These are phyloP conservation scores for Singerocomus rubriflavus DNA, from an alignment of 1,284 basidiomycete species.

Conservation along the genomic window DNA sequence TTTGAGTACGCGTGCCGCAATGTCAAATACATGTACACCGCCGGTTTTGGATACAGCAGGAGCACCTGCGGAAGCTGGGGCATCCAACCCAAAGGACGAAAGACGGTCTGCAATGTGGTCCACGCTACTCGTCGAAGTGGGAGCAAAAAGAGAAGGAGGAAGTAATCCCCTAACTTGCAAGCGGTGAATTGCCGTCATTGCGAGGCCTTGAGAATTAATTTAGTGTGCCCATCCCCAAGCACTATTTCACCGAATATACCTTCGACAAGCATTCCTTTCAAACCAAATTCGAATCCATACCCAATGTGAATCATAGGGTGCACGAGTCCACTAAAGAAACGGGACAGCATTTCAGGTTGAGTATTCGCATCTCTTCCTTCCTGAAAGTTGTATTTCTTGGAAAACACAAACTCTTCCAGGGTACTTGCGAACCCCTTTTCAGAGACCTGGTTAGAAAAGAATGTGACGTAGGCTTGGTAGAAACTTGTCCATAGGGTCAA, in stretches of 20 bases:
- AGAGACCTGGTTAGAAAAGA: slow-evolving; percentile 49
- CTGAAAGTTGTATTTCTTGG: slow-evolving; percentile 46
- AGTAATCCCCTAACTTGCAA: slow-evolving; percentile 18
- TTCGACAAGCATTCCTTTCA: slow-evolving; percentile 31
- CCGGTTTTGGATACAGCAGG: slow-evolving; percentile 3
- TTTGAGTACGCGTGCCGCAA: slow-evolving; percentile 27
- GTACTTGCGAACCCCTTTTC: slow-evolving; percentile 40
- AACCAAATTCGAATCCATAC: slow-evolving; percentile 32
- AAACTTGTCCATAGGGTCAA: slow-evolving; percentile 38
- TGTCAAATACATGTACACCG: slow-evolving; percentile 27
- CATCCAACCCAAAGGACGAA: slow-evolving; percentile 14
- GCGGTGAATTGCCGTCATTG: slow-evolving; percentile 18
- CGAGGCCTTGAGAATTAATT: slow-evolving; percentile 22
- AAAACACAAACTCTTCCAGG: slow-evolving; percentile 59
- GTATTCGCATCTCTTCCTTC: slow-evolving; percentile 10
- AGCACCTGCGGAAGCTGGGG: background rate
- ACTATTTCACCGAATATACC: slow-evolving; percentile 14
- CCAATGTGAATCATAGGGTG: slow-evolving; percentile 33
- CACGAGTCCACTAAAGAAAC: slow-evolving; percentile 25
- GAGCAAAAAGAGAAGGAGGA: slow-evolving; percentile 16
- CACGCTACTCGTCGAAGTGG: background rate
- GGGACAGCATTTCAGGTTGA: slow-evolving; percentile 27
- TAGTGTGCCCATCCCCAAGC: background rate
- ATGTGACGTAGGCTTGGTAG: slow-evolving; percentile 55
- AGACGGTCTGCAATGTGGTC: slow-evolving; percentile 4